Base-by-base conservation (phyloP, 2,329 filamentous ascomycete genomes). In the Ophiocordyceps polyrhachis-furcata region DNA sequence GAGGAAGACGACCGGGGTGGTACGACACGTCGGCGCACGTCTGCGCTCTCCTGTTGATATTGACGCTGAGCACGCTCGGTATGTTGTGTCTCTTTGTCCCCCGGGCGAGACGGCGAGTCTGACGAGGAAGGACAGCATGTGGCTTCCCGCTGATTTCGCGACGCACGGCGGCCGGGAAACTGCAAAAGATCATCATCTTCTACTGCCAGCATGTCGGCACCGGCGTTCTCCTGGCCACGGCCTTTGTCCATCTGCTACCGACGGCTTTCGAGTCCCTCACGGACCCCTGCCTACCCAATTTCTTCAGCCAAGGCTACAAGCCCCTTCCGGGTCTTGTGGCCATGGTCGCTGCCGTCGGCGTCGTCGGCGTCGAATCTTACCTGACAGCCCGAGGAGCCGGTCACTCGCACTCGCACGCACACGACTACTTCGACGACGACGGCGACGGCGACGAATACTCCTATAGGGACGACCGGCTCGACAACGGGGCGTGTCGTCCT, bases 301-400 rank as follows among this genome's bases (percentile, higher is more conserved):
- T 87, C 57, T 93, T 88, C 73, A 89, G 75, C 58, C 56, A 81
- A 49, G 73, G 74, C n/a, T 93, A 91, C 58, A 74, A 71, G 42
- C 83, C 84, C 6, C 79, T 93, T 58, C 78, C 85, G 0, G 86
- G 87, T 2, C 69, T 91, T 42, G 74, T 93, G 42, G 82, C 84
- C 46, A 89, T 93, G 83, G 61, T 79, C 11, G 79, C 83, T 12
- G 83, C 85, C n/a, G 70, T 93, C 47, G 66, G 83, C 4, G 87
- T 95, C 3, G 84, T 93, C 7, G 74, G 77, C 2, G 73, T 95
- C 44, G 89, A 96, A 61, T 93, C 91, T 64, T 86, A 87, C 58
- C 79, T 96, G 52, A 87, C 86, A 0, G 82, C 80, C 2, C 64
- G 75, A 45, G 76, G 76, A 40, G 77, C 76, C 2, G 68, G 73